Conservation (phyloP, 1,139 yeast species). For the Suhomyces chickasaworum region DNA sequence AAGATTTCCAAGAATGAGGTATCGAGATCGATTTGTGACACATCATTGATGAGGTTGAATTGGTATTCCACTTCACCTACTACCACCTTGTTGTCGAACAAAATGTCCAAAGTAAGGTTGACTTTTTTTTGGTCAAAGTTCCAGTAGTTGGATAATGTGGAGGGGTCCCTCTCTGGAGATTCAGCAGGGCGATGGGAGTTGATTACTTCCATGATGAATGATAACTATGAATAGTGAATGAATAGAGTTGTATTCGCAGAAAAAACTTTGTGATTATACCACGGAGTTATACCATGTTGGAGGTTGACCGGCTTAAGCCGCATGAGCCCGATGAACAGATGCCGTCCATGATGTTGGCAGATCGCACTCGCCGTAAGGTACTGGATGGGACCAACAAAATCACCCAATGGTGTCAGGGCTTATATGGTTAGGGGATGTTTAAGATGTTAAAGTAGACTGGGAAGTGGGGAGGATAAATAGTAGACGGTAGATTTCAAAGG, state of each 20-base stretch:
- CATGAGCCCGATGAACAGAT: not conserved
- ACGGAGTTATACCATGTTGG: not conserved
- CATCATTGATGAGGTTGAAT: conserved; percentile 30
- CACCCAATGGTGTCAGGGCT: no score
- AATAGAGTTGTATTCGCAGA: not conserved
- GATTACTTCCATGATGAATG: conserved; percentile 17
- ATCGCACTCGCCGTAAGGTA: not conserved
- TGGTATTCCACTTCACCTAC: conserved; percentile 58
- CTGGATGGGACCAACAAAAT: not conserved
- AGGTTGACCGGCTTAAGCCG: not conserved
- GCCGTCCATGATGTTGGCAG: not conserved
- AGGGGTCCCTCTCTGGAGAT: conserved; percentile 68
- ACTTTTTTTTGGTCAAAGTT: conserved; percentile 56
- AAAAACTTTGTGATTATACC: not conserved
- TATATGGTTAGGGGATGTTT: no score
- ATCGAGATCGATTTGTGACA: conserved; percentile 56
- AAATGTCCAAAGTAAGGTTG: conserved; percentile 52
- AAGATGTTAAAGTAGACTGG: no score
- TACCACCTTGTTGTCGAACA: conserved; percentile 56
- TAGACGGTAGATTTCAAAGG: no score
- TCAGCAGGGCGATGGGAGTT: conserved; percentile 36
- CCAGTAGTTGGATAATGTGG: conserved; percentile 73
- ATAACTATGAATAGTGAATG: not conserved
- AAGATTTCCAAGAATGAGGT: conserved; percentile 62
- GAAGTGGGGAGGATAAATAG: no score